Evolutionary conservation across 2,329 filamentous ascomycete species (phyloP), one percentile per base, ranked within the genome.

Genomic region (Sporothrix phasma): DNA sequence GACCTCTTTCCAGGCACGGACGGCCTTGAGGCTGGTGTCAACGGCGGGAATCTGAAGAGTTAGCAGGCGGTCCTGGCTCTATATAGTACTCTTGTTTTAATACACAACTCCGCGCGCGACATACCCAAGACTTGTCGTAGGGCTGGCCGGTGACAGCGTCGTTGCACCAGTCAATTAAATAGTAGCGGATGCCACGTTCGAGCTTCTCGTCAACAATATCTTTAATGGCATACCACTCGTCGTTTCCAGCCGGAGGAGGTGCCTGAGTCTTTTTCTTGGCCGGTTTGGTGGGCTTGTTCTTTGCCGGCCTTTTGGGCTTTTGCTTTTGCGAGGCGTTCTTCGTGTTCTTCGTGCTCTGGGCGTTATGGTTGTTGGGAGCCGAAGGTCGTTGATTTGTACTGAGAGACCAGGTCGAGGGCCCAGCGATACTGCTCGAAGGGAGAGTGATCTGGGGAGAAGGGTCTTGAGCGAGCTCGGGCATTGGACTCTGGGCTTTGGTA

Each of bases 131-230:
- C 10, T 78, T 79, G 3, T 72, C 64, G 69, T 79, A 86, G 1
- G 67, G 65, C 66, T 78, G 70, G 19, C 80, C 81, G 45, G 81
- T 82, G 2, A 68, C 66, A n/a, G 76, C 73, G 69, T 85, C 73
- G 65, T 80, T 78, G 56, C 76, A 78, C 84, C 84, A 87, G 69
- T 84, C 79, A 62, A 87, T 78, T 3, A 76, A 70, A 68, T 85
- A 87, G n/a, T 75, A 66, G 11, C 70, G 70, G 26, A 69, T 70
- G 11, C 74, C 71, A 34, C 68, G 64, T 22, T 69, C 63, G 4
- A 39, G 15, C 65, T 73, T 76, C 71, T 78, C 76, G 60, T 71
- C 71, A 13, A 77, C 63, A 24, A 79, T 78, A 60, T 72, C 73
- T 39, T 72, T 72, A 43, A 78, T 71, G 19, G 60, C 69, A 60